Base-by-base conservation (phyloP, 768 basidiomycete species). In the Amanita subjunquillea region DNA sequence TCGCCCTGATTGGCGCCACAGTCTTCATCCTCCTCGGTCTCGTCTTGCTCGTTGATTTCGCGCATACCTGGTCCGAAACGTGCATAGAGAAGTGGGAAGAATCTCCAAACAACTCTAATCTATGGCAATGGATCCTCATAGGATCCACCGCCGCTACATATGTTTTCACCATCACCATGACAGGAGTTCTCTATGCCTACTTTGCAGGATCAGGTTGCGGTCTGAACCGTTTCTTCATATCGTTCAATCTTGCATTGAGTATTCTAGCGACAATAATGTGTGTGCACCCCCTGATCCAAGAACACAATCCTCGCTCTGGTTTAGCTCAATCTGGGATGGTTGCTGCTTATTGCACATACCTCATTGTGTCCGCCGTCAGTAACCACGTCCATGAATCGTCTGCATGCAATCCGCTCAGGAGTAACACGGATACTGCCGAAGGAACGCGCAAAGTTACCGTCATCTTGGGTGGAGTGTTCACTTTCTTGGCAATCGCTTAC, bases 401-500 rank as follows among this genome's bases (percentile, higher is more conserved):
- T 43, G 70, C 75, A 20, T 99, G 96, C 73, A 98, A 98, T 66
- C 96, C 96, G 0, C 75, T 97, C 8, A 83, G 82, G 45, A 78
- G 80, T 54, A 73, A 74, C 41, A 73, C 71, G 22, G 70, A 72
- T 1, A 67, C 69, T 4, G 80, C 76, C 7, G 68, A 72, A 51
- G 79, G 79, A 45, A 88, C 94, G 0, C 82, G 85, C 55, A 91
- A 83, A 36, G 92, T 91, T 6, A 86, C 90, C 2, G 82, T 96
- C 43, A 72, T 97, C 25, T 75, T 97, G 41, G 96, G 96, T 29
- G 96, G 91, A 6, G 66, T 91, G 9, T 96, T 99, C 68, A 99
- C 96, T 0, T 99, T 99, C 81, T 69, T 98, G 43, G 94, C 96
- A 4, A 96, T 99, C 59, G 95, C 96, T 6, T 99, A 97, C 64